Base-by-base conservation (phyloP, 2,329 filamentous ascomycete species). In the Alternaria incomplexa region DNA sequence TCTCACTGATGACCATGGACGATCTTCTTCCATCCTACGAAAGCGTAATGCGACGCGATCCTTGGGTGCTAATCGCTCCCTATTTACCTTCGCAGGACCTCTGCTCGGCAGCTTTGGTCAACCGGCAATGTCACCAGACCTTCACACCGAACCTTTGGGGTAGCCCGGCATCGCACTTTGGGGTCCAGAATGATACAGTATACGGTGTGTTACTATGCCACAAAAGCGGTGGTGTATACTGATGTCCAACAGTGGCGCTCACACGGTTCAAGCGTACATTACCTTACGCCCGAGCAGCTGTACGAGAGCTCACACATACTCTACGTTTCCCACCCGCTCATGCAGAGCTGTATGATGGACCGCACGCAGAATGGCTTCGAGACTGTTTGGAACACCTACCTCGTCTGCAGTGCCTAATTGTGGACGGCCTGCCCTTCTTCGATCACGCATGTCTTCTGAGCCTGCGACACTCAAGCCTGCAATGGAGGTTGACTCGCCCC, bases 141-240 rank as follows among this genome's bases (percentile, higher is more conserved):
- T 89, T 89, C 67, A 82, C 84, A 56, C 86, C 86, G 3, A 84
- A 86, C 65, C 81, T 90, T 2, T 90, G 88, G 88, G 87, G 87
- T 15, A 85, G 87, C 69, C 88, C 88, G 20, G 86, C 87, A 0
- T 88, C 86, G 9, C 87, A 89, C 74, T 89, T 89, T 72, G 86
- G 85, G 28, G 82, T 82, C 3, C 83, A 88, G 55, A 87, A 89
- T 70, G 87, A 89, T 71, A 85, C 83, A 9, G 86, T 89, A 28
- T 89, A 89, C 70, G 83, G 85, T 81, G 64, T 30, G 59, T 48
- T 25, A 25, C 36, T 25, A 20, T 54, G 1, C 17, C 9, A 20
- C 23, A 6, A 1, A 23, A 5, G 23, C 15, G 6, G 25, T 11
- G 45, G 17, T 53, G 12, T 3, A 50, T 50, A 32, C 64, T 76